Base-by-base conservation (phyloP, 257 asterid genomes). In the Striga asiatica region DNA sequence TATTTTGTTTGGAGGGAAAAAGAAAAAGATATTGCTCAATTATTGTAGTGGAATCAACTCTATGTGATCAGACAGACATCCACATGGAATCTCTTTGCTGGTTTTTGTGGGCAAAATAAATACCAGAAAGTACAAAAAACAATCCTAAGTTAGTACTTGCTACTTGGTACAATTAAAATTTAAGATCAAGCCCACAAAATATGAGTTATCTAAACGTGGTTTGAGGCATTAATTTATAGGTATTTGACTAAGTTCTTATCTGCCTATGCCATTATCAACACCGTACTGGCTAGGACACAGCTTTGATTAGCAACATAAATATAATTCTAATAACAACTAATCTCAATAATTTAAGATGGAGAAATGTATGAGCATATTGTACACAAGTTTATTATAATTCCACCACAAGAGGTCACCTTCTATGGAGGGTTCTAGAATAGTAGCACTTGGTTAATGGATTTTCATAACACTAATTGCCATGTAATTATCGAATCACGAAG, bases 41-140 rank as follows among this genome's bases (percentile, higher is more conserved):
- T 66, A 74, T 74, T 74, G 74, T 10, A 49, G 68, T 54, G 66
- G 74, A 70, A 59, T 69, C 61, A 52, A 32, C 66, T 60, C 56
- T 61, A 50, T 57, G 71, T 63, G 74, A n/a, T n/a, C 17, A 22
- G 74, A 49, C 64, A 27, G 54, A 55, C 61, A 64, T 62, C 21
- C 8, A 8, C 22, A 22, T 22, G 32, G 71, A 64, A 64, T 60
- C 67, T 60, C 24, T 45, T 55, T n/a, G 23, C 6, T 58, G 13
- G n/a, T 29, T 29, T 53, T 8, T 24, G 13, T 50, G 49, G 27
- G 17, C 12, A 34, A 57, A 41, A 39, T 38, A 39, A 57, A 38
- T 38, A 25, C n/a, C n/a, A n/a, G n/a, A n/a, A n/a, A n/a, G n/a
- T n/a, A n/a, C n/a, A n/a, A n/a, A n/a, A n/a, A n/a, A n/a, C n/a